A percentile compares a stretch with the other conserved stretches of the same genome.
Conservation (phyloP, 345 rosid species). For the Lepidium didymum region DNA sequence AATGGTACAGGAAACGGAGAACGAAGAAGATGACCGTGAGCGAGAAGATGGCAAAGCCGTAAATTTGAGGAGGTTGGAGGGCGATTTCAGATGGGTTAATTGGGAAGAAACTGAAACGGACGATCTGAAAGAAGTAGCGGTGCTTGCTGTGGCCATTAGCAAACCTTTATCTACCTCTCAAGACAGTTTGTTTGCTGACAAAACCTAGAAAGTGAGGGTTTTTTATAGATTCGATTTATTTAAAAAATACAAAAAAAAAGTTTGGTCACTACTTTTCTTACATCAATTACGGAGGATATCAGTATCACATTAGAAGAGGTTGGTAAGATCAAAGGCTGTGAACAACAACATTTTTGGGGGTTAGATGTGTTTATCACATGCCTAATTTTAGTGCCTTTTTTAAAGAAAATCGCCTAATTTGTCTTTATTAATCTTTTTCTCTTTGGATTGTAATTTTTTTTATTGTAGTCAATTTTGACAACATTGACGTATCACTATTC, state of each 20-base stretch:
- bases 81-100: slow-evolving; percentile 7
- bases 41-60: slow-evolving; percentile 17
- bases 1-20: slow-evolving; percentile 45
- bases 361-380: slow-evolving; percentile 25
- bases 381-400: not conserved
- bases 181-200: slow-evolving; percentile 1
- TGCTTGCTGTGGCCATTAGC: slow-evolving; percentile 25
- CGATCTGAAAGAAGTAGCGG: slow-evolving; percentile 24
- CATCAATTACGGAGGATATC: not conserved
- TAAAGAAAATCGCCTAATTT: too few relatives aligned
- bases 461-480: too few relatives aligned
- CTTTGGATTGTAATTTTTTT: too few relatives aligned
- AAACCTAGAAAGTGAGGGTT: not conserved
- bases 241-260: not conserved
- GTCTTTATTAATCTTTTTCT: too few relatives aligned
- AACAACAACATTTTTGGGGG: not conserved
- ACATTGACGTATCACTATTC: too few relatives aligned
- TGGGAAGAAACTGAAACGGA: slow-evolving; percentile 23
- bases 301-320: not conserved
- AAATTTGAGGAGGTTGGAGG: slow-evolving; percentile 23
- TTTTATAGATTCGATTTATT: not conserved
- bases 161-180: not conserved
- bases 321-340: not conserved
- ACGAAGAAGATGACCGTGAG: slow-evolving; percentile 11
- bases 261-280: not conserved